Percentiles rank a stretch among this genome's conserved stretches.
phyloP scores from a whole-genome alignment of 2,329 filamentous ascomycete species.

The Podosphaera xanthii region DNA sequence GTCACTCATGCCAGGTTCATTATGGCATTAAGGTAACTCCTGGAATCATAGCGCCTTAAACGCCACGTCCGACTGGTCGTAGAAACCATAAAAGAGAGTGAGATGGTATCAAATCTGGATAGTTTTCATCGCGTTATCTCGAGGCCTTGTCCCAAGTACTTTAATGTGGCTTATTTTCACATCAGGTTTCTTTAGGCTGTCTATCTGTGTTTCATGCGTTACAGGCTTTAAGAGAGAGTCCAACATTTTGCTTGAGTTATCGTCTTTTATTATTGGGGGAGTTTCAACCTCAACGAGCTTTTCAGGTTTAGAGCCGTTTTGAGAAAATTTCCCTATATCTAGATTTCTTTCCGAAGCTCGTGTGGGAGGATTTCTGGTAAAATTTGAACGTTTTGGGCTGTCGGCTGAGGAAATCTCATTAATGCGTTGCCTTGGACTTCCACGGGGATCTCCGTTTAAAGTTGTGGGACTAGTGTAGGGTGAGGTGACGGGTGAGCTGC shows the following conservation, averaged over 20 bases:
- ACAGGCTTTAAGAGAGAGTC: constrained; percentile 12
- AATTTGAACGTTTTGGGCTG: constrained; percentile 42
- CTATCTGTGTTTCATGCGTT: constrained; percentile 13
- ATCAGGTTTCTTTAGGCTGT: constrained; percentile 10
- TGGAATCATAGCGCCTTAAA: constrained; percentile 10
- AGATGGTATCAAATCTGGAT: constrained; percentile 15
- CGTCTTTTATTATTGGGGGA: constrained; percentile 14
- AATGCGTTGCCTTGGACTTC: constrained; percentile 48
- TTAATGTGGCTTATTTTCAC: constrained; percentile 6
- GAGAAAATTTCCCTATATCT: constrained; percentile 10
- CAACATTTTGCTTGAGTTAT: constrained; percentile 9
- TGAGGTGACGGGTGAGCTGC: constrained; percentile 26
- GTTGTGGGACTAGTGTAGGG: constrained; percentile 44
- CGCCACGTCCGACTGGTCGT: constrained; percentile 10
- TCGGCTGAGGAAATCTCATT: constrained; percentile 34
- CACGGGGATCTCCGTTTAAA: constrained; percentile 38
- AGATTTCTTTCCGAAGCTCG: constrained; percentile 46
- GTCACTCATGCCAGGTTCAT: constrained; percentile 7
- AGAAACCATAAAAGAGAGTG: constrained; percentile 4
- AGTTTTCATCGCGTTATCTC: constrained; percentile 18
- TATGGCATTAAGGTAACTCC: constrained; percentile 1
- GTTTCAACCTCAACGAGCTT: constrained; percentile 18
- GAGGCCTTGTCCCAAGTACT: constrained; percentile 9
- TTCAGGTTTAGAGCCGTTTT: constrained; percentile 9
- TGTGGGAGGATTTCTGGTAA: constrained; percentile 49